A percentile compares a stretch with the other conserved stretches of the same genome.
Evolutionary conservation across 257 asterid species (phyloP).

Genomic region (Catharanthus roseus): DNA sequence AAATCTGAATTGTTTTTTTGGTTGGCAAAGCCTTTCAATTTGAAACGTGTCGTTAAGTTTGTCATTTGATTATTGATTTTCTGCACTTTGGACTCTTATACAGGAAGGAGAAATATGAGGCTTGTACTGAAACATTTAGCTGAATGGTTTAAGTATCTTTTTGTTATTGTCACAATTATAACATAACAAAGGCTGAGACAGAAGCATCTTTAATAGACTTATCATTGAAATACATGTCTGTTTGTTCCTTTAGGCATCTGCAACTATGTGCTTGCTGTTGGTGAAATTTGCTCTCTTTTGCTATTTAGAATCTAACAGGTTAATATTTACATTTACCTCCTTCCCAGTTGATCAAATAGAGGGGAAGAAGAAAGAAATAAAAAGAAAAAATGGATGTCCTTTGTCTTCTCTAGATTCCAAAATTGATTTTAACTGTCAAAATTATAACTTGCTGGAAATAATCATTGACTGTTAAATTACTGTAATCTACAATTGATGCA

Average conservation of each 20-base stretch:
- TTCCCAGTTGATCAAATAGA: not conserved
- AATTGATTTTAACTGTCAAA: not conserved
- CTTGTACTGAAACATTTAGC: not conserved
- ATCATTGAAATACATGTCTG: not conserved
- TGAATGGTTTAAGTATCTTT: not conserved
- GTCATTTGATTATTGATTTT: not conserved
- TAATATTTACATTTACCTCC: not conserved
- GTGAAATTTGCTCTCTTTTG: not conserved
- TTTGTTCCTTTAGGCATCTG: not conserved
- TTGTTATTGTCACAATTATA: not conserved
- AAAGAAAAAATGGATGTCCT: no score
- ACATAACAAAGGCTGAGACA: not conserved
- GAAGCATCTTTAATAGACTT: not conserved
- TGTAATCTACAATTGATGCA: not conserved
- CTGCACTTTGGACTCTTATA: not conserved
- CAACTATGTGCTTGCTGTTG: not conserved
- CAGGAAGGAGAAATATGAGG: not conserved
- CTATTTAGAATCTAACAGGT: not conserved
- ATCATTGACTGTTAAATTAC: not conserved
- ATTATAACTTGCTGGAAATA: not conserved
- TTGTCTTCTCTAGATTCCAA: not conserved
- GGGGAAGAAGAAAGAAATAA: no score
- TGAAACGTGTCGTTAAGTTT: not conserved
- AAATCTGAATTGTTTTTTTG: not conserved
- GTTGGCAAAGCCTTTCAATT: not conserved